Evolutionary conservation across 2,329 filamentous ascomycete species (phyloP), one percentile per base, ranked within the genome.

Genomic region (Aspergillus pseudotamarii): DNA sequence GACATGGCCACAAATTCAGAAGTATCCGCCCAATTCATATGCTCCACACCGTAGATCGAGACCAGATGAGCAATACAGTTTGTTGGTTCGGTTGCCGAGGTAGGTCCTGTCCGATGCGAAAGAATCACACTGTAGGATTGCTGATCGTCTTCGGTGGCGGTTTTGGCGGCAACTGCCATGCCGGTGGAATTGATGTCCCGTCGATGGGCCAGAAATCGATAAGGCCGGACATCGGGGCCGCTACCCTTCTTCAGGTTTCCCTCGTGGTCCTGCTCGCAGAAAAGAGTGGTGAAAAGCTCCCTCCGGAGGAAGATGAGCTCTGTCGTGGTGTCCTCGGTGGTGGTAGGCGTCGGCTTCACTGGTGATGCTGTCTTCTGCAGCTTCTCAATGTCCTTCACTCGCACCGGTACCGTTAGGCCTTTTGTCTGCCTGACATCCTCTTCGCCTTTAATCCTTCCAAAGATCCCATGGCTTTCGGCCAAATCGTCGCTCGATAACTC

Each of bases 131-230:
- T 71, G 9, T 64, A 68, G 41, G 78, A 81, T 2, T 74, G 60
- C 14, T 69, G 76, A 0, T 66, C 63, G 10, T 79, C 76, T 9
- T 79, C 72, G 11, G 23, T 50, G 8, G 23, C 46, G 11, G 46
- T 28, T 28, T 71, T 67, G 5, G 75, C 78, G 0, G 76, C 76
- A 0, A 75, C 60, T 0, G 79, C 74, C 71, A 81, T 80, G 0
- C 80, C 80, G 0, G 62, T 57, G 0, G 71, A 74, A 57, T 81
- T 80, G 62, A 83, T 75, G 12, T 78, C 71, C 0, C 80, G 75
- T 0, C 80, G 76, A 58, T 84, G 81, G 1, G 81, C 68, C 6
- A 82, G 66, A 43, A 69, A 78, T 2, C 53, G 57, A 28, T 59
- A 58, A 11, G 38, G 43, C n/a, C n/a, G 26, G 3, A 51, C 34